These are phyloP conservation scores for Phytophthora idaei DNA, from an alignment of 352 stramenopile species.

Conservation along the genomic window DNA sequence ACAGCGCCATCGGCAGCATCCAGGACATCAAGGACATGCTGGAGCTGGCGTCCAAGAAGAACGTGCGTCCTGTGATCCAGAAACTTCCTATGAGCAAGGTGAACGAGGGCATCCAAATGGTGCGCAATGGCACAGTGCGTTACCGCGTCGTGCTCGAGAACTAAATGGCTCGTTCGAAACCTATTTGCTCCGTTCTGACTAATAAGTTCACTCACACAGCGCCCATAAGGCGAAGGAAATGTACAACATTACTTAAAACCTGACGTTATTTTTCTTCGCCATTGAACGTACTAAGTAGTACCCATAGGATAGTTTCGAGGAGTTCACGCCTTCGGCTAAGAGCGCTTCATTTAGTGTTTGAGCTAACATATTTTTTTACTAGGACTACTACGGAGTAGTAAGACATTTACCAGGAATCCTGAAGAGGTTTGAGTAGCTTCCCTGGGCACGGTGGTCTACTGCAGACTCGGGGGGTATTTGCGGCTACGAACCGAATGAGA, in stretches of 20 bases:
- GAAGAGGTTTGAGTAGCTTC: too few relatives aligned
- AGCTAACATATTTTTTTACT: too few relatives aligned
- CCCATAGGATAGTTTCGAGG: too few relatives aligned
- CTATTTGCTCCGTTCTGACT: not conserved
- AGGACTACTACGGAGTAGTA: too few relatives aligned
- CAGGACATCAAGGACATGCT: constrained; percentile 12
- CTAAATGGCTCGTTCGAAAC: constrained; percentile 4
- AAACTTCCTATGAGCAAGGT: constrained; percentile 55
- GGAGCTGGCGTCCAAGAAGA: constrained; percentile 48
- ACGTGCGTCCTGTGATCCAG: constrained; percentile 72
- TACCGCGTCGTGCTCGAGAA: constrained; percentile 56
- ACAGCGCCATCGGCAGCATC: constrained; percentile 73
- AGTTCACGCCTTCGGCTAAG: too few relatives aligned
- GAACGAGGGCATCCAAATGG: constrained; percentile 56
- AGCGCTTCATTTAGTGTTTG: too few relatives aligned
- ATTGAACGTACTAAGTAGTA: too few relatives aligned
- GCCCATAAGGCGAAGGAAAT: constrained; percentile 9
- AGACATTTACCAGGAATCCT: too few relatives aligned
- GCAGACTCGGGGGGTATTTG: too few relatives aligned
- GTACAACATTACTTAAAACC: constrained; percentile 8
- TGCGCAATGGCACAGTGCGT: constrained; percentile 43
- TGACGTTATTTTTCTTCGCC: too few relatives aligned
- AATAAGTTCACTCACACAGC: not conserved
- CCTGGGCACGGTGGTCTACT: too few relatives aligned
- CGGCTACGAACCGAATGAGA: too few relatives aligned